Base-by-base conservation (phyloP, 1,139 yeast genomes). In the Candida sojae region DNA sequence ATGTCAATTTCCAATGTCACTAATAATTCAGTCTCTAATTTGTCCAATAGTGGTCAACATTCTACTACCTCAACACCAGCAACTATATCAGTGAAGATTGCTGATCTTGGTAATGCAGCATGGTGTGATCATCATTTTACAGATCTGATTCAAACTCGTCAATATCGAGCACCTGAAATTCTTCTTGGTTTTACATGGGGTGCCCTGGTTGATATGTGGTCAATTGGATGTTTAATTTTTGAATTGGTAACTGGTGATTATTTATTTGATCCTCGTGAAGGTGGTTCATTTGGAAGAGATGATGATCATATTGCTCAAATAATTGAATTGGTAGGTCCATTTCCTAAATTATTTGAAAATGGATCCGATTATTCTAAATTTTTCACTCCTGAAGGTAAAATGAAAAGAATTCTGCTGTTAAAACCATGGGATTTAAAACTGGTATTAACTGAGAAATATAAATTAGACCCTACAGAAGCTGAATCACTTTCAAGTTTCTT, bases 401-500 rank as follows among this genome's bases (percentile, higher is more conserved):
- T 87, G 49, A 79, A 82, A 57, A 78, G 85, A 58, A 86, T 87
- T 51, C 78, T 56, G 49, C 74, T 75, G 54, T 65, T 76, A 51
- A 76, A 76, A 57, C 79, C 80, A 3, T 76, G 81, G 81, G 74
- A 75, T 1, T 65, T 76, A 51, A 72, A 73, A 52, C 79, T 74
- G 51, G 80, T 76, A 5, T 63, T 76, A 48, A 62, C 67, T 39
- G 80, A 76, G 53, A 76, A 89, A 68, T 90, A 89, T 63, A 84
- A 84, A 54, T 79, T 85, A 59, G 73, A 77, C 39, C 74, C 67
- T 53, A 70, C 70, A 35, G 83, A 81, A 54, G 81, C 91, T 35
- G 62, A 70, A 46, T 78, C 80, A 57, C 69, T 89, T 52, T 62
- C 86, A 38, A 83, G 78, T 52, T 88, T 90, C 57, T 68, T 90